These are phyloP conservation scores for Saccharomycopsis lassenensis DNA, from an alignment of 805 yeast genomes.

Conservation along the genomic window DNA sequence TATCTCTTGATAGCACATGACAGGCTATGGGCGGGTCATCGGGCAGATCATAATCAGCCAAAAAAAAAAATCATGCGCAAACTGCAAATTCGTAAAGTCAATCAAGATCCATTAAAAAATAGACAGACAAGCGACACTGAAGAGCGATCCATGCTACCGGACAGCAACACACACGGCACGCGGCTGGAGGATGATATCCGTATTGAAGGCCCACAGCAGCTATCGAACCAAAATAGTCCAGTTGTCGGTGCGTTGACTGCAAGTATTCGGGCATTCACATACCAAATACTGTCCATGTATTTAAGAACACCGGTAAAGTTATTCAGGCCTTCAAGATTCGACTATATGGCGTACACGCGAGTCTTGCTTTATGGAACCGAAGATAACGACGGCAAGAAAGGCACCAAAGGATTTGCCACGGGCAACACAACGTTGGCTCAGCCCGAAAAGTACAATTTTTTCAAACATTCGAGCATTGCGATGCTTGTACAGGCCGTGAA, in stretches of 20 bases:
- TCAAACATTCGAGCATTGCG: constrained; percentile 74
- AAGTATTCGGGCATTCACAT: constrained; percentile 73
- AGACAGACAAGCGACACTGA: no score
- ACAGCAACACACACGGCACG: no score
- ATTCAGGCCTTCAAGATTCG: constrained; percentile 85
- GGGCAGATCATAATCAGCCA: no score
- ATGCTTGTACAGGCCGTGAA: constrained; percentile 59
- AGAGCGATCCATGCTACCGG: no score
- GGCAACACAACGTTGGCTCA: neutral
- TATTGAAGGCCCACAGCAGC: constrained; percentile 22
- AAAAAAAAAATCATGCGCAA: no score
- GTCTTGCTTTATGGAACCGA: constrained; percentile 11
- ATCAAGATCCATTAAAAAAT: no score
- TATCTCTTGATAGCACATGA: no score
- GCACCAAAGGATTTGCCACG: no score
- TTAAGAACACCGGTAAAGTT: constrained; percentile 74
- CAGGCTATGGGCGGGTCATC: no score
- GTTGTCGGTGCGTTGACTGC: constrained; percentile 76
- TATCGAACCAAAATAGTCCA: constrained; percentile 32
- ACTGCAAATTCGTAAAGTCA: no score
- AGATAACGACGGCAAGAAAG: constrained; percentile 2
- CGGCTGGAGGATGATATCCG: no score
- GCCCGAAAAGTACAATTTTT: constrained; percentile 23
- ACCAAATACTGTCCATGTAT: constrained; percentile 68
- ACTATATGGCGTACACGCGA: constrained; percentile 63